Conservation (phyloP, 768 basidiomycete species). For the Leucosporidium yakuticum region DNA sequence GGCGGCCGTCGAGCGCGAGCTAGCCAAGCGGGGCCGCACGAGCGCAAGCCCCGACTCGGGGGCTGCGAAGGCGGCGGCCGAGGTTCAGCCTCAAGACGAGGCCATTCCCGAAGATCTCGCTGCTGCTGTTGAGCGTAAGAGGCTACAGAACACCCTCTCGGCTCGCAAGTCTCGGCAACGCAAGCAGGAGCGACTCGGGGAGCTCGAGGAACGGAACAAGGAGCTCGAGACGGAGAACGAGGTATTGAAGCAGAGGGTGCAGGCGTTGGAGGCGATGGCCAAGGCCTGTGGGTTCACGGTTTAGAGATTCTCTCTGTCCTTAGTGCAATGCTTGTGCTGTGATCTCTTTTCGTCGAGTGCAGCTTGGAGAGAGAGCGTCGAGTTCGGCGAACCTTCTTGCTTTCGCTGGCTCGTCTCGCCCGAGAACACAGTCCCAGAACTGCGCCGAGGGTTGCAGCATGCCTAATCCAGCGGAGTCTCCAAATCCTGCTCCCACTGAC, state of each 20-base stretch:
- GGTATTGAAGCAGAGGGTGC: background rate
- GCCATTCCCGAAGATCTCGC: conserved; percentile 24
- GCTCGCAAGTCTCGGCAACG: conserved; percentile 71
- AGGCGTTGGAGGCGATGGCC: background rate
- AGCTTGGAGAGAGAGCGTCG: no score
- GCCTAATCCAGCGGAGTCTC: no score
- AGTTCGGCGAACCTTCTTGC: no score
- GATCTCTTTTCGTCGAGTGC: no score
- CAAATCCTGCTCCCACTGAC: no score
- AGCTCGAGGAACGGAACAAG: conserved; percentile 57
- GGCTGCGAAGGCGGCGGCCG: background rate
- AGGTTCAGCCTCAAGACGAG: background rate
- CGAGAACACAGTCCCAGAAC: no score
- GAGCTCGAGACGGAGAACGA: conserved; percentile 17
- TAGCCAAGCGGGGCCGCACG: conserved; percentile 22
- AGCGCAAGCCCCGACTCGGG: background rate
- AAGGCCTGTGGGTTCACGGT: no score
- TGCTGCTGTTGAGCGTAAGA: conserved; percentile 65
- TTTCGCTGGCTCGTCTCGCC: no score
- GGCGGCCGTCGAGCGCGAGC: conserved; percentile 25
- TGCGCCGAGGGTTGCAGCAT: no score
- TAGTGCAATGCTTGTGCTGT: no score
- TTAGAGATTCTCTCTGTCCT: no score
- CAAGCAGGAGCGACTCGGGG: conserved; percentile 52
- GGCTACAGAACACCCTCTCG: conserved; percentile 73